Evolutionary conservation across 495 filamentous ascomycete species (phyloP).

Genomic region (Apiosordaria backusii): DNA sequence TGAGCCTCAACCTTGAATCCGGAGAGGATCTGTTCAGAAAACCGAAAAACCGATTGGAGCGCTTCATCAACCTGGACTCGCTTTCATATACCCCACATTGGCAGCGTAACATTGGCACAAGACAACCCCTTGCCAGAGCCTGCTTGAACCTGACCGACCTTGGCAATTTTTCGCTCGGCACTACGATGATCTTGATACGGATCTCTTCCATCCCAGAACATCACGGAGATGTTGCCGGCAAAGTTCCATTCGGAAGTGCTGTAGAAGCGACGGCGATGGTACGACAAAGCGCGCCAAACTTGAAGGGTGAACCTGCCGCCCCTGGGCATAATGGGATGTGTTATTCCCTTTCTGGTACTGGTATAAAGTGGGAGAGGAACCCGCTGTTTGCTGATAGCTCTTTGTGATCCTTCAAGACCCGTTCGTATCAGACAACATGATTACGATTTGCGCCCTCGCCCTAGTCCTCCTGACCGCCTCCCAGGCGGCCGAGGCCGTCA

Average conservation of each 20-base stretch:
- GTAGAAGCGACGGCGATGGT: neutral
- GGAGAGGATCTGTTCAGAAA: neutral
- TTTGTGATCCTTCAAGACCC: too few relatives aligned
- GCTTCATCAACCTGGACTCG: neutral
- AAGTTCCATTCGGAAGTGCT: neutral
- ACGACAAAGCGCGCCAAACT: too few relatives aligned
- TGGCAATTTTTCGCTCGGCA: neutral
- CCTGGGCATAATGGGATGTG: too few relatives aligned
- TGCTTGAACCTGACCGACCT: neutral
- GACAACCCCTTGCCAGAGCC: neutral
- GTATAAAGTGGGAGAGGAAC: neutral
- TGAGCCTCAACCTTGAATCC: too few relatives aligned
- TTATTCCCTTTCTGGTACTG: too few relatives aligned
- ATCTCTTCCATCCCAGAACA: neutral
- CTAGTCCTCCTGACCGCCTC: neutral
- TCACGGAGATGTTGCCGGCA: neutral
- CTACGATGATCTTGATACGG: neutral
- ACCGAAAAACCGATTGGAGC: neutral
- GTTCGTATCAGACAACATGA: neutral
- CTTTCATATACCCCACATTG: neutral
- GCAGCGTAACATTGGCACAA: neutral
- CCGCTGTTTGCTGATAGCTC: too few relatives aligned
- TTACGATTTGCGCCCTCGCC: neutral
- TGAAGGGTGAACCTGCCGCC: too few relatives aligned
- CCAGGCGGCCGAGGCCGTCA: constrained; percentile 17